Evolutionary conservation across 208 protist genomes (phyloP), one percentile per base, ranked within the genome.

Genomic region (Crithidia acanthocephali): DNA sequence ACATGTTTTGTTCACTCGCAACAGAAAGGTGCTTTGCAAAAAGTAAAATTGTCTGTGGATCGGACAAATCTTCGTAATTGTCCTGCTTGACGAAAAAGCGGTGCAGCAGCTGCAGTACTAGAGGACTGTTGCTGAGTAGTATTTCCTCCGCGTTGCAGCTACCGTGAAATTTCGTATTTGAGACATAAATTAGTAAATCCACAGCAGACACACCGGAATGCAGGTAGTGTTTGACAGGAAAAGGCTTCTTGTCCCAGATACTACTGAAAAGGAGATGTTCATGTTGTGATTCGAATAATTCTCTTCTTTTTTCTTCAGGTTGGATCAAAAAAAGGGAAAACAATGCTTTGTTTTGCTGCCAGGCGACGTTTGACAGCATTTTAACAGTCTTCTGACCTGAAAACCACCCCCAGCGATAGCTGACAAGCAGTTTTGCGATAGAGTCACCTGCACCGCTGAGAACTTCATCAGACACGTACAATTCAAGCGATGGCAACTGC

Each of bases 391-490:
- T 68, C 13, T 44, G 18, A 6, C 62, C 48, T 2, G 23, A 0
- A 44, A 58, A 5, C 62, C 62, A 68, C 1, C 62, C 62, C 50
- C 62, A 68, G 13, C 48, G 47, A 32, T 68, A 68, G 50, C 16
- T 68, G 2, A 7, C 1, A 44, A 48, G 13, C 45, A 68, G 5
- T 2, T 48, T 13, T 6, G 2, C 20, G 23, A 68, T 32, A 45
- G 45, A 13, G 0, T 40, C 33, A 32, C 33, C 22, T 0, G 30
- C 27, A 0, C 2, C 22, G 11, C 22, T 16, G 1, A 58, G 22
- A 48, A 68, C 33, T 13, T 20, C 42, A 25, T 68, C 32, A 7
- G 30, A 13, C 8, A 68, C 35, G 23, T 37, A 58, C 33, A 68
- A 48, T 13, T 68, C 62, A 13, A 68, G 62, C 2, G 48, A 32